phyloP scores from a whole-genome alignment of 176 grass and related monocot genomes.

The bread wheat (Triticum aestivum) region DNA sequence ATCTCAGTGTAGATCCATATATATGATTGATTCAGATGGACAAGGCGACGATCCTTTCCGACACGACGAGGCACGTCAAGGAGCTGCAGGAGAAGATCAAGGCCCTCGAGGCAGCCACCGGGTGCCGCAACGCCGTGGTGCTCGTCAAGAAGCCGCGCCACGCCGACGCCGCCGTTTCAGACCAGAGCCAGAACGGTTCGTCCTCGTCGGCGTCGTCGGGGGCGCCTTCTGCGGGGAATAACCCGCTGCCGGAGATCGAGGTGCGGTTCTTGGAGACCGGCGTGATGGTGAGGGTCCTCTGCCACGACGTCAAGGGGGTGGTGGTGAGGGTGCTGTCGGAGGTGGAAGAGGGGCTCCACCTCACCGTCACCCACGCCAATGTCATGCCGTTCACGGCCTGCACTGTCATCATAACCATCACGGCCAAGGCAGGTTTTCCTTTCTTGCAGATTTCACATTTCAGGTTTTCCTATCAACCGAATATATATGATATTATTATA shows the following conservation, averaged over 20 bases:
- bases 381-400: conserved; percentile 47
- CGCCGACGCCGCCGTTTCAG: conserved; percentile 1
- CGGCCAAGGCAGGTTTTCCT: conserved; percentile 50
- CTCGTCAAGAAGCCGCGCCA: conserved; percentile 44
- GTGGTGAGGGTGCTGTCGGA: conserved; percentile 54
- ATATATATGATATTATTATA: no score
- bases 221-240: not conserved
- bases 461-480: no score
- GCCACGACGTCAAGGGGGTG: conserved; percentile 41
- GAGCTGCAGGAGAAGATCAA: conserved; percentile 62
- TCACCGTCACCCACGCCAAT: conserved; percentile 51
- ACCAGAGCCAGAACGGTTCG: not conserved
- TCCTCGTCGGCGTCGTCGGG: not conserved
- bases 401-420: conserved; percentile 57
- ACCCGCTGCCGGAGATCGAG: conserved; percentile 53
- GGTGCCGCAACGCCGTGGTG: not conserved
- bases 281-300: conserved; percentile 60
- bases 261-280: conserved; percentile 38
- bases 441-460: not conserved
- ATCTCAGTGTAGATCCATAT: not conserved
- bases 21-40: conserved; percentile 43
- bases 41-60: conserved; percentile 71
- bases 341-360: conserved; percentile 49
- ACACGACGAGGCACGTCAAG: conserved; percentile 55
- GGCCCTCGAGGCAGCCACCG: conserved; percentile 31